These are phyloP conservation scores for Lindgomyces ingoldianus DNA, from an alignment of 495 filamentous ascomycete species.

Conservation along the genomic window DNA sequence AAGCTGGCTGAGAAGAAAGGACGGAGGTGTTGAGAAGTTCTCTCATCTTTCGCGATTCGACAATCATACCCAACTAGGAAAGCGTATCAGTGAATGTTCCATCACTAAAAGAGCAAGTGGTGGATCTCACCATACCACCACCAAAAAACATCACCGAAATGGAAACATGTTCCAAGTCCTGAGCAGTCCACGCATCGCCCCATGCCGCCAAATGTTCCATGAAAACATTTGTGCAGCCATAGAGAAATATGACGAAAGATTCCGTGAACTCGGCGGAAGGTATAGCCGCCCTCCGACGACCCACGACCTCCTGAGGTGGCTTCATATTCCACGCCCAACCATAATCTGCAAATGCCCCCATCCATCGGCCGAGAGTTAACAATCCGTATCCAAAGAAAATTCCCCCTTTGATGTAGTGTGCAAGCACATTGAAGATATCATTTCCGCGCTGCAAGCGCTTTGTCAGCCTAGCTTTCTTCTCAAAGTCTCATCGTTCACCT, in stretches of 20 bases:
- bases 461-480: constrained; percentile 6
- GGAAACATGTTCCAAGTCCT: constrained; percentile 88
- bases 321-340: constrained; percentile 97
- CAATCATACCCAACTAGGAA: constrained; percentile 79
- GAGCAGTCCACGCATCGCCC: constrained; percentile 69
- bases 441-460: constrained; percentile 51
- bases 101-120: constrained; percentile 41
- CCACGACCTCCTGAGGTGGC: constrained; percentile 61
- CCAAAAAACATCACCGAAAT: constrained; percentile 95
- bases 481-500: constrained; percentile 39
- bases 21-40: constrained; percentile 69
- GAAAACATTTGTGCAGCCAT: constrained; percentile 88
- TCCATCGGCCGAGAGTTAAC: constrained; percentile 84
- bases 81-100: constrained; percentile 22
- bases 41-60: constrained; percentile 75
- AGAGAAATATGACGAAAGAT: constrained; percentile 82
- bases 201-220: constrained; percentile 79
- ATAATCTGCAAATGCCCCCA: constrained; percentile 85
- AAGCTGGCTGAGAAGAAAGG: constrained; percentile 42
- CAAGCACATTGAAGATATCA: constrained; percentile 78
- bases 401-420: constrained; percentile 95
- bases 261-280: constrained; percentile 87
- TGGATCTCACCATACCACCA: constrained; percentile 78
- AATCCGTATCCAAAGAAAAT: constrained; percentile 96
- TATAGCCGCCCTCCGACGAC: constrained; percentile 61